Conservation (phyloP, 176 grass and related monocot species). For the Ensete ventricosum region DNA sequence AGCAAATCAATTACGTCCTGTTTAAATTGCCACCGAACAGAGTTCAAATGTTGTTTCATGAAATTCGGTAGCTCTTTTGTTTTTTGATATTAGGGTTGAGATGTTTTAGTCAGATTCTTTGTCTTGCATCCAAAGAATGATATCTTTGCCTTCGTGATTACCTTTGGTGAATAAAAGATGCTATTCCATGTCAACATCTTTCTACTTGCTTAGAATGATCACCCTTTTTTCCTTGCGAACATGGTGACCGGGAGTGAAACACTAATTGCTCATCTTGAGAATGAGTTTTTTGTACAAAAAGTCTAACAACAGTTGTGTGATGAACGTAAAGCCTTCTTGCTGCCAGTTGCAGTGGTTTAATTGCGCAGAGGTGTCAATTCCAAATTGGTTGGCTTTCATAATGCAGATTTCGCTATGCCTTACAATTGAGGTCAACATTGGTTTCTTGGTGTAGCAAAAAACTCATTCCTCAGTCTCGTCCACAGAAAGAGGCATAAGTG, state of each 20-base stretch:
- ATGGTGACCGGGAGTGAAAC: neutral
- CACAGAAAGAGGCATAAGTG: slow-evolving; percentile 13
- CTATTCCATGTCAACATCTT: neutral
- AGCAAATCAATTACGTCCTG: neutral
- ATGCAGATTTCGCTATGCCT: slow-evolving; percentile 25
- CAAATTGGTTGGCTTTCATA: slow-evolving; percentile 29
- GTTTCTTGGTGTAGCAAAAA: slow-evolving; percentile 20
- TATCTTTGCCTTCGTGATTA: neutral
- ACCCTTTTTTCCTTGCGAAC: neutral
- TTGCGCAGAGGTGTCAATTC: slow-evolving; percentile 26
- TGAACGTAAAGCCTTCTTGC: slow-evolving; percentile 13
- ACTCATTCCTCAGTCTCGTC: slow-evolving; percentile 18
- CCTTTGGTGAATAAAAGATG: neutral
- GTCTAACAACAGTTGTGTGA: slow-evolving; percentile 14
- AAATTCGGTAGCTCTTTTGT: neutral
- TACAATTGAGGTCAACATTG: slow-evolving; percentile 23
- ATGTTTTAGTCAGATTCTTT: neutral
- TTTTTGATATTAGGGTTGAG: neutral
- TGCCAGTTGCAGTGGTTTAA: slow-evolving; percentile 16
- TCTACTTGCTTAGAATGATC: neutral
- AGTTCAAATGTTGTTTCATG: neutral
- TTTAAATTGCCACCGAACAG: neutral
- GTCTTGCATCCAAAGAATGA: neutral
- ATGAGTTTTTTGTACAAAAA: slow-evolving; percentile 2
- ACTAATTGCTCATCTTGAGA: neutral